Evolutionary conservation across 2,329 filamentous ascomycete genomes (phyloP), one percentile per base, ranked within the genome.

Genomic region (Calonectria pseudoturangicola): DNA sequence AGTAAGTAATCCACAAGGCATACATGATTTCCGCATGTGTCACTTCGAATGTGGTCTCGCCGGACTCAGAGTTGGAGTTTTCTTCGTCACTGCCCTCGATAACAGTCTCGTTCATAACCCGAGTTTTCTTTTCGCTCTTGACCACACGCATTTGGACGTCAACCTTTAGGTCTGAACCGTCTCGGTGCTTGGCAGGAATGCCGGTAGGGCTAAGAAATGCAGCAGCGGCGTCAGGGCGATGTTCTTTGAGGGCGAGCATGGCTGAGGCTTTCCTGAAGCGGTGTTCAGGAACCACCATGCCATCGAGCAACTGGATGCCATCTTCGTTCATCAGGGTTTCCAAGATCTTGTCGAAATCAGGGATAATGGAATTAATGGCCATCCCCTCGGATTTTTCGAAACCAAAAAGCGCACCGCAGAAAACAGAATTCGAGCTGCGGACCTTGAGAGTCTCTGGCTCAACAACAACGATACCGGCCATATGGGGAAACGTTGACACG

Each of bases 61-160:
- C 80, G 30, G 71, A 83, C 82, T 73, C 85, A 81, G 58, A 68
- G 68, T 79, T 79, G 43, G 88, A 86, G n/a, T 85, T 86, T 56
- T 90, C 88, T 45, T 90, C 89, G 60, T 89, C 89, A 66, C 87
- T 90, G 47, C 86, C 85, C 81, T 95, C 92, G 66, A 91, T 87
- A n/a, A 93, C 90, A 2, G 92, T 90, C 75, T 93, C 87, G 70
- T 93, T 89, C 66, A 90, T 88, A 73, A 91, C 87, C 67, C 88
- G 88, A 3, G 88, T 85, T 70, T 92, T 90, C 76, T 92, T 93
- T 78, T 96, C 95, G 82, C 94, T 98, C 85, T 96, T 95, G 18
- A 98, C 96, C 28, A 99, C 95, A 41, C 97, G 92, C 93, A 99
- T 95, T 84, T 99, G 97, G 36, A 98, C 92, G 82, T 99, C 97